phyloP scores from a whole-genome alignment of 2,329 filamentous ascomycete genomes.

The Grosmannia huntii region DNA sequence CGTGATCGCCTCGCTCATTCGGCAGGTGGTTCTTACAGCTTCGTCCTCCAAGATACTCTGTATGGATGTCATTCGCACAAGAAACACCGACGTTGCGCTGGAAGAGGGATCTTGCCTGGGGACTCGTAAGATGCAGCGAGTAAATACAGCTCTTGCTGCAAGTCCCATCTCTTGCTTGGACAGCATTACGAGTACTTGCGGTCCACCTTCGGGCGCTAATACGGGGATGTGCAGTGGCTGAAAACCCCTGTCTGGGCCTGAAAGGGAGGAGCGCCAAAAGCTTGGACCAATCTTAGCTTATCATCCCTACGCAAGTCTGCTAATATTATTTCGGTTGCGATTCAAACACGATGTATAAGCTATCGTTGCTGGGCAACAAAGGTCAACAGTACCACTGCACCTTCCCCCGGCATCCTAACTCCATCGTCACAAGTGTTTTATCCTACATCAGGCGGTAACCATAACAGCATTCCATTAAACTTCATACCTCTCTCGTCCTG shows the following conservation, averaged over 20 bases:
- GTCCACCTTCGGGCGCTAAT: background rate
- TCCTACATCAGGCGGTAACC: background rate
- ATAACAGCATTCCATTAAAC: constrained; percentile 13
- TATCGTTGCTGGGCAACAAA: constrained; percentile 12
- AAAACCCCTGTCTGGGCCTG: background rate
- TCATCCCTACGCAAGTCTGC: background rate
- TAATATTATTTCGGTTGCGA: background rate
- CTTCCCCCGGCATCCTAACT: background rate
- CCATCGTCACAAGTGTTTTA: constrained; percentile 6
- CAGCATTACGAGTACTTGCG: background rate
- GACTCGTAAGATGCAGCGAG: too few relatives aligned
- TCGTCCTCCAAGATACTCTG: too few relatives aligned
- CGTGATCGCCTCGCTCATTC: background rate
- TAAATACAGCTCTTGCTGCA: too few relatives aligned
- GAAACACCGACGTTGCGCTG: too few relatives aligned
- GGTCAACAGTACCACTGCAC: constrained; percentile 9
- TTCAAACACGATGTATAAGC: background rate
- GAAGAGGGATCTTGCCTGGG: too few relatives aligned
- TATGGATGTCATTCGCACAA: too few relatives aligned
- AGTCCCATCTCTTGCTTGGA: too few relatives aligned
- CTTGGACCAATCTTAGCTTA: background rate
- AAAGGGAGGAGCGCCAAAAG: background rate
- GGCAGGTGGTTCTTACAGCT: too few relatives aligned
- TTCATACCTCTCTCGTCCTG: constrained; percentile 5
- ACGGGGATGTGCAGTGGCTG: background rate